Conservation (phyloP, 768 basidiomycete genomes). For the Tephrocybe sp. region DNA sequence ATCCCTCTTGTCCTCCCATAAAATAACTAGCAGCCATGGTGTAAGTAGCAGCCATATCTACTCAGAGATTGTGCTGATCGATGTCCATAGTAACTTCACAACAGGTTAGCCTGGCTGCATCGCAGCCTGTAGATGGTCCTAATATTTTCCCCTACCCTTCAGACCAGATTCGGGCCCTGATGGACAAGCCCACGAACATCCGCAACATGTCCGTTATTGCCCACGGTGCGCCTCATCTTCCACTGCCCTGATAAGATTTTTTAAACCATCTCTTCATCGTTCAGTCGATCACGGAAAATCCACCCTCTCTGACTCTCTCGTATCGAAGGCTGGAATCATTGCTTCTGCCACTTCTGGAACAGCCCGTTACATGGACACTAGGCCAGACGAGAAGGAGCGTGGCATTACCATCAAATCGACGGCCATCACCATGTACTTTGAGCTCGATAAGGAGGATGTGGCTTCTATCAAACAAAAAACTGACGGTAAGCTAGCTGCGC, state of each 20-base stretch:
- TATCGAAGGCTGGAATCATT: conserved; percentile 99
- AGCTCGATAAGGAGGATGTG: conserved; percentile 88
- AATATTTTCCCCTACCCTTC: conserved; percentile 8
- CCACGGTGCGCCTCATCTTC: conserved; percentile 55
- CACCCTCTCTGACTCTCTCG: conserved; percentile 95
- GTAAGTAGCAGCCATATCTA: conserved; percentile 47
- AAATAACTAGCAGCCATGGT: conserved; percentile 56
- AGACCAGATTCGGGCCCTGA: conserved; percentile 86
- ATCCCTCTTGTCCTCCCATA: background rate
- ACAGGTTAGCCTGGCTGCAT: conserved; percentile 45
- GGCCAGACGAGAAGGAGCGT: conserved; percentile 97
- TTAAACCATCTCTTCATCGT: background rate
- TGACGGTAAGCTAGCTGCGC: conserved; percentile 61
- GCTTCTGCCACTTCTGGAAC: conserved; percentile 91
- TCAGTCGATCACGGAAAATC: conserved; percentile 99
- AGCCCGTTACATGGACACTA: conserved; percentile 92
- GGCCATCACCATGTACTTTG: conserved; percentile 99
- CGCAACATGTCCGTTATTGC: conserved; percentile 94
- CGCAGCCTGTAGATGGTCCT: background rate
- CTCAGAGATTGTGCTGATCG: conserved; percentile 26
- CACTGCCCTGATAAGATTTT: conserved; percentile 1
- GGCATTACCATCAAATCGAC: conserved; percentile 99
- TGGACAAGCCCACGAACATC: conserved; percentile 89
- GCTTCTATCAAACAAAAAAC: conserved; percentile 89
- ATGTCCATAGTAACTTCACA: conserved; percentile 74